Evolutionary conservation across 106 monocot species (phyloP), one percentile per base, ranked within the genome.

Genomic region (Cymbidium sinense): DNA sequence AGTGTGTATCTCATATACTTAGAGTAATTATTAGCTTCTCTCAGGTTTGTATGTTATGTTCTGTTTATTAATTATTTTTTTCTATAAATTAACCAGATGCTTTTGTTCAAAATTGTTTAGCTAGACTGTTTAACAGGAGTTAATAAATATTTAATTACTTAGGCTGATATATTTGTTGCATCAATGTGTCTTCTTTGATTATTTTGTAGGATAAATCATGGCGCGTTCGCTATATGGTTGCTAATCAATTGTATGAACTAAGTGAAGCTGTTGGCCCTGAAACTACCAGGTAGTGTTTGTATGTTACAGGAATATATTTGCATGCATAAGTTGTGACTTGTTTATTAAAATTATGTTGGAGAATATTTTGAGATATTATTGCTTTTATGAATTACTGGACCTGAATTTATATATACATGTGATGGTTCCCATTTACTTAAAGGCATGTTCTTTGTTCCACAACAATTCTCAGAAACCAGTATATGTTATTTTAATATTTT

Each of bases 201-300:
- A n/a, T 73, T 82, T 34, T 79, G 81, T 77, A 96, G 95, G 95
- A 96, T 76, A 96, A 96, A 79, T 96, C 95, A 8, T 96, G 95
- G 95, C 93, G 95, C 67, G 95, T 96, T 20, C 90, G 95, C 27
- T 96, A 96, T 86, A 96, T 96, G 95, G 95, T 96, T 76, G 95
- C 95, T 44, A 96, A 93, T 85, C 95, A 96, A 75, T 78, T 96
- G 70, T 96, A 96, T 83, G 95, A 96, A 82, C 95, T 96, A 65
- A 93, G 93, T 89, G 95, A 93, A 85, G 93, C 95, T 84, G 95
- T 96, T 77, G 74, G 74, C 29, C 28, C 74, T 9, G 74, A 27
- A 44, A 74, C 44, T 74, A 74, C 74, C 7, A 74, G 74, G 74
- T 74, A 43, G 2, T 41, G 34, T 74, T 25, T 74, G 43, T 28